Percentiles rank a stretch among this genome's conserved stretches.
These are phyloP conservation scores for Parastagonospora avenae DNA, from an alignment of 2,329 filamentous ascomycete genomes.

Conservation along the genomic window DNA sequence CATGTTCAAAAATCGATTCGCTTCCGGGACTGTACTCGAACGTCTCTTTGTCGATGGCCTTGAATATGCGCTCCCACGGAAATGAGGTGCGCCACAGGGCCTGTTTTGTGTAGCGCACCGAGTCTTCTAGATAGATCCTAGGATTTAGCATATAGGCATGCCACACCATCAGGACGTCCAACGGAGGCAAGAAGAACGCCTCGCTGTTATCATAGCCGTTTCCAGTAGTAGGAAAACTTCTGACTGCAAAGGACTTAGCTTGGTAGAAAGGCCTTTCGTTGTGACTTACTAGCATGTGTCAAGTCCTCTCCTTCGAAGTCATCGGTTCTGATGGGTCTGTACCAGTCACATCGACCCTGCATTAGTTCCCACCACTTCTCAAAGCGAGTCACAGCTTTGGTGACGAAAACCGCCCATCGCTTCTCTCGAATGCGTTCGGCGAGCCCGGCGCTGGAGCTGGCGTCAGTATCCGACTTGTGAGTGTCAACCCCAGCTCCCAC, in stretches of 20 bases:
- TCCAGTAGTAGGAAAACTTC: constrained; percentile 7
- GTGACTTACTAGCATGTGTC: neutral
- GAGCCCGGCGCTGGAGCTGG: constrained; percentile 4
- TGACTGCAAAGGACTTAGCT: neutral
- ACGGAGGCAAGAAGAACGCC: constrained; percentile 20
- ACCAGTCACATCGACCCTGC: constrained; percentile 13
- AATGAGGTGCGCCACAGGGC: constrained; percentile 66
- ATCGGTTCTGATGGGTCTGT: constrained; percentile 27
- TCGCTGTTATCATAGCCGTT: constrained; percentile 5
- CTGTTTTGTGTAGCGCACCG: constrained; percentile 62
- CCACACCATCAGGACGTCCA: constrained; percentile 79
- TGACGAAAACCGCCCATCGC: constrained; percentile 73
- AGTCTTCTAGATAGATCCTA: constrained; percentile 74
- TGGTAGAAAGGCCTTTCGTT: neutral
- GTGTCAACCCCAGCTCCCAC: too few species aligned
- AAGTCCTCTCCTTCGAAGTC: constrained; percentile 28
- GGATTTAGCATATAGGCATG: constrained; percentile 82
- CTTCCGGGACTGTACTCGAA: constrained; percentile 60
- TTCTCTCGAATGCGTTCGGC: constrained; percentile 69
- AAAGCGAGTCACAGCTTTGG: constrained; percentile 71
- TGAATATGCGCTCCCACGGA: constrained; percentile 61
- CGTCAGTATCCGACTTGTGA: too few species aligned
- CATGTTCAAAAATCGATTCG: constrained; percentile 50
- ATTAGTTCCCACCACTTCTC: constrained; percentile 64
- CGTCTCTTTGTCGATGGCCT: constrained; percentile 58